phyloP scores from a whole-genome alignment of 1,139 yeast species.

The Torulaspora globosa region DNA sequence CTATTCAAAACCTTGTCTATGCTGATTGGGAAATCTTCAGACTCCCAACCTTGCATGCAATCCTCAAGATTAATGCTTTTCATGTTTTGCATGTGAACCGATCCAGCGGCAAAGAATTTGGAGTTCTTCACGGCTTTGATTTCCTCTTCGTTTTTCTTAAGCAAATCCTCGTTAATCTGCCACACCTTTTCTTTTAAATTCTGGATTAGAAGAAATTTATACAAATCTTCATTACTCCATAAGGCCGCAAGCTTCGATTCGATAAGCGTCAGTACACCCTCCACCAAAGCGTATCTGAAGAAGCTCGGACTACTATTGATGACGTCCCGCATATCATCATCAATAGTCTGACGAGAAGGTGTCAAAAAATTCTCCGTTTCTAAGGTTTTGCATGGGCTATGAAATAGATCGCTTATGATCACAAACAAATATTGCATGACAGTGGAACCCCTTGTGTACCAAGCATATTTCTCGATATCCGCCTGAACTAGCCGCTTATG shows the following conservation, averaged over 20 bases:
- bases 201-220: slow-evolving; percentile 26
- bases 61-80: slow-evolving; percentile 21
- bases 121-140: slow-evolving; percentile 12
- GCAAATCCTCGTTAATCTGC: slow-evolving; percentile 12
- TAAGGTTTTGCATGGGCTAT: slow-evolving; percentile 19
- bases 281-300: slow-evolving; percentile 25
- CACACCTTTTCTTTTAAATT: slow-evolving; percentile 28
- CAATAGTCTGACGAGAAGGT: slow-evolving; percentile 12
- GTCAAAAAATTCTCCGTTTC: slow-evolving; percentile 9
- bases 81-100: slow-evolving; percentile 13
- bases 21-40: slow-evolving; percentile 16
- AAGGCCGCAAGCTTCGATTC: slow-evolving; percentile 26
- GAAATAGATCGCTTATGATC: slow-evolving; percentile 26
- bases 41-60: slow-evolving; percentile 21
- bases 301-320: slow-evolving; percentile 14
- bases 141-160: slow-evolving; percentile 5
- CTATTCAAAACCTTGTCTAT: slow-evolving; percentile 22
- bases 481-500: slow-evolving; percentile 25
- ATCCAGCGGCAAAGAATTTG: slow-evolving; percentile 19
- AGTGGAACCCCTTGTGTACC: slow-evolving; percentile 33
- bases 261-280: slow-evolving; percentile 24
- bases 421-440: slow-evolving; percentile 34
- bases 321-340: slow-evolving; percentile 20
- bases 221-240: slow-evolving; percentile 28
- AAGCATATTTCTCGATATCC: slow-evolving; percentile 19